phyloP scores from a whole-genome alignment of 1,139 yeast species.

The Taphrina pruni region DNA sequence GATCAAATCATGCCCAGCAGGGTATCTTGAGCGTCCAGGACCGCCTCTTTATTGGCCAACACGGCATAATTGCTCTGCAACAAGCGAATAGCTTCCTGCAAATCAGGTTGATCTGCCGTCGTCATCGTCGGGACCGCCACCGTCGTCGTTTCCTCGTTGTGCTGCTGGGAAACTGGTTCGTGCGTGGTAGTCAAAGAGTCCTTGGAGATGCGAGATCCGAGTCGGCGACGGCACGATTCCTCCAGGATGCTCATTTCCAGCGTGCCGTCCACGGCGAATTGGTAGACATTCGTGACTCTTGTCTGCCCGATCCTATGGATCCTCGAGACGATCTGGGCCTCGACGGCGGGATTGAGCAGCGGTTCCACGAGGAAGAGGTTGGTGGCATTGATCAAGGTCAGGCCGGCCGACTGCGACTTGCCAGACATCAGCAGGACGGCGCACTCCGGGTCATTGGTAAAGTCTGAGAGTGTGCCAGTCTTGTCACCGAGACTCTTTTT shows the following conservation, averaged over 20 bases:
- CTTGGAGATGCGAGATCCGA: conserved; percentile 3
- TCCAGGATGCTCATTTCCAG: conserved; percentile 85
- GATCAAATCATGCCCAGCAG: background rate
- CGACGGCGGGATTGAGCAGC: conserved; percentile 82
- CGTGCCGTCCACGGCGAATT: conserved; percentile 79
- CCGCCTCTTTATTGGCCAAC: conserved; percentile 10
- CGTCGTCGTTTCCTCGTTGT: background rate
- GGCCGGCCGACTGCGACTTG: conserved; percentile 75
- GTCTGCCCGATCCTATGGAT: conserved; percentile 92
- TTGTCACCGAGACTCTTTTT: conserved; percentile 53
- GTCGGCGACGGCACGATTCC: conserved; percentile 47
- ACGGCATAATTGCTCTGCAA: conserved; percentile 7
- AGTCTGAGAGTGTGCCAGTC: conserved; percentile 50
- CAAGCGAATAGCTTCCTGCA: background rate
- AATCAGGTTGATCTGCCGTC: conserved; percentile 11
- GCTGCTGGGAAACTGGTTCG: background rate
- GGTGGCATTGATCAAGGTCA: conserved; percentile 86
- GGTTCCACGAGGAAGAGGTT: conserved; percentile 77
- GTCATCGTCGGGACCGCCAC: background rate
- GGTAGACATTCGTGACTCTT: conserved; percentile 82
- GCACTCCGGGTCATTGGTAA: conserved; percentile 67
- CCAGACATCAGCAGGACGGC: conserved; percentile 87
- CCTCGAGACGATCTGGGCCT: conserved; percentile 87
- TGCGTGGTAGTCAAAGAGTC: background rate
- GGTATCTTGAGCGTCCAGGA: conserved; percentile 17